phyloP scores from a whole-genome alignment of 768 basidiomycete genomes.

The Boletus coccyginus region DNA sequence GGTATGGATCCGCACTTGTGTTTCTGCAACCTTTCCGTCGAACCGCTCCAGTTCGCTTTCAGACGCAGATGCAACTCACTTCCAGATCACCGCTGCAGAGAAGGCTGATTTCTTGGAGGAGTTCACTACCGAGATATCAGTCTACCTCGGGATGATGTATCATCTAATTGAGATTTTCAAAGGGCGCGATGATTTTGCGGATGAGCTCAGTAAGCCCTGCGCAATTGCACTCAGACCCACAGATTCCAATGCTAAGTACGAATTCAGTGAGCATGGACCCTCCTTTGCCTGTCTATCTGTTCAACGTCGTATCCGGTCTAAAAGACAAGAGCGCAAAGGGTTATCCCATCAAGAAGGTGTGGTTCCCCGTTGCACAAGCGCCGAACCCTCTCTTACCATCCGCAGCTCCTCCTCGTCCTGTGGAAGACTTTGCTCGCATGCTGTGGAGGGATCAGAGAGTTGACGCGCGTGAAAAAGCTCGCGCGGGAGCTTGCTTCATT shows the following conservation, averaged over 20 bases:
- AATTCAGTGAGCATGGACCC: conserved; percentile 88
- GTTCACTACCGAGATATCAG: conserved; percentile 86
- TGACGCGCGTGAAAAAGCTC: conserved; percentile 76
- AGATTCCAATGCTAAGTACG: conserved; percentile 4
- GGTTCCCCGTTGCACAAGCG: conserved; percentile 5
- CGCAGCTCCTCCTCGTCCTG: conserved; percentile 82
- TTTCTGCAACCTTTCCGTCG: not conserved
- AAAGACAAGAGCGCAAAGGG: conserved; percentile 93
- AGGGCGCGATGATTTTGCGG: conserved; percentile 91
- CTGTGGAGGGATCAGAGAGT: conserved; percentile 89
- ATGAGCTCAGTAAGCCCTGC: conserved; percentile 82
- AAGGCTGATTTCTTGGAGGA: conserved; percentile 83
- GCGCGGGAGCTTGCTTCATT: conserved; percentile 84
- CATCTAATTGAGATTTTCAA: conserved; percentile 93
- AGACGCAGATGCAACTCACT: conserved; percentile 69
- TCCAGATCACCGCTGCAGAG: conserved; percentile 68
- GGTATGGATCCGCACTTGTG: conserved; percentile 40
- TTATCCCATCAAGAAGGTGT: conserved; percentile 95
- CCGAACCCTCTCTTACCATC: conserved; percentile 3
- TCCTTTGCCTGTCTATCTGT: conserved; percentile 88
- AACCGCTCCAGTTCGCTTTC: conserved; percentile 58
- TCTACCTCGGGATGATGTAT: conserved; percentile 94
- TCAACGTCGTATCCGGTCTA: conserved; percentile 84
- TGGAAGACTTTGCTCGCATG: conserved; percentile 95
- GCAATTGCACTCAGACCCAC: not conserved